These are phyloP conservation scores for Hanseniaspora lachancei DNA, from an alignment of 805 yeast species.

Conservation along the genomic window DNA sequence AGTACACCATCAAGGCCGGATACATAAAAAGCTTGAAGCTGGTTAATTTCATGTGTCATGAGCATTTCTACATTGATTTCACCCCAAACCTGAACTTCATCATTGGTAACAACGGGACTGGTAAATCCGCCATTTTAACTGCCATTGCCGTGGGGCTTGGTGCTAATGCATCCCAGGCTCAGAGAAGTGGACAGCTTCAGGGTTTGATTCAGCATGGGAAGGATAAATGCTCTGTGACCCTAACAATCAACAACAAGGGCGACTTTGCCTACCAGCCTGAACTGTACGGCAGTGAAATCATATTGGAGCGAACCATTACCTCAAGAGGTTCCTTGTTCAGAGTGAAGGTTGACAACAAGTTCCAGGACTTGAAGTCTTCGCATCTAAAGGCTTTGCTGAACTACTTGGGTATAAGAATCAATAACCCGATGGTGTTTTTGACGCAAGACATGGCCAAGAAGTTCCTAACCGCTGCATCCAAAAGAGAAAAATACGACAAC, in stretches of 20 bases:
- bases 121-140: constrained; percentile 77
- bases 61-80: constrained; percentile 55
- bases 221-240: constrained; percentile 49
- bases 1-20: constrained; percentile 34
- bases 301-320: constrained; percentile 53
- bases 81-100: constrained; percentile 78
- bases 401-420: constrained; percentile 63
- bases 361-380: constrained; percentile 46
- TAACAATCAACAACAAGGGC: constrained; percentile 54
- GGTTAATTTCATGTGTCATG: constrained; percentile 82
- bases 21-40: constrained; percentile 50
- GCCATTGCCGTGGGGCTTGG: constrained; percentile 82
- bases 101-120: constrained; percentile 83
- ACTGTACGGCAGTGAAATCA: constrained; percentile 54
- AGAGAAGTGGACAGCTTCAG: constrained; percentile 62
- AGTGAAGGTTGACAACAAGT: constrained; percentile 37
- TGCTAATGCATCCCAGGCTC: constrained; percentile 75
- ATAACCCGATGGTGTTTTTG: constrained; percentile 81
- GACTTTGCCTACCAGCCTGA: constrained; percentile 51
- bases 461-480: constrained; percentile 65
- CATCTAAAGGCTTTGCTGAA: constrained; percentile 58
- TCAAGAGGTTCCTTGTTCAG: constrained; percentile 39
- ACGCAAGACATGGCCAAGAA: constrained; percentile 92
- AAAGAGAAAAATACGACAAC: constrained; percentile 55
- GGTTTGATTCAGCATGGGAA: constrained; percentile 68